Evolutionary conservation across 495 filamentous ascomycete genomes (phyloP).

Genomic region (Podospora tetraspora): DNA sequence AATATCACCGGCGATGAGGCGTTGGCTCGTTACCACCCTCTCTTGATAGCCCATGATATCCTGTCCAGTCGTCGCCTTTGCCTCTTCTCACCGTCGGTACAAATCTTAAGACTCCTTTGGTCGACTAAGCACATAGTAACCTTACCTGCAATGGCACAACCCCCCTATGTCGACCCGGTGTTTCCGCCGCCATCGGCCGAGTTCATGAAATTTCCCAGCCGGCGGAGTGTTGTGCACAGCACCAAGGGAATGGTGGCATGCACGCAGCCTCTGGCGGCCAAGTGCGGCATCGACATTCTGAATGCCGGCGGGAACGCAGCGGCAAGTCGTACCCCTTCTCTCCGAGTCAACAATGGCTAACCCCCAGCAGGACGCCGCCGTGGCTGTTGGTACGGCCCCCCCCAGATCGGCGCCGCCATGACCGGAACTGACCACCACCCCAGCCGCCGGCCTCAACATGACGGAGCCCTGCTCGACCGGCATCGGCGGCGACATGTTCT

Average conservation of each 20-base stretch:
- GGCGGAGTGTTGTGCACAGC: conserved; percentile 88
- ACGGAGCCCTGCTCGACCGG: conserved; percentile 91
- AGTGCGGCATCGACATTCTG: conserved; percentile 78
- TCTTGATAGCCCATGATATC: background rate
- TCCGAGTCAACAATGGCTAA: conserved; percentile 12
- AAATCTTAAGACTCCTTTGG: too few species aligned
- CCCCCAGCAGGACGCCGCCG: conserved; percentile 72
- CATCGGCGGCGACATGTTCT: conserved; percentile 99
- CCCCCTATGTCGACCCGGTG: conserved; percentile 39
- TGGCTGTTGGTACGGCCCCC: conserved; percentile 50
- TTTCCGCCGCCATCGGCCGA: conserved; percentile 58
- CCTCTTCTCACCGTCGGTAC: too few species aligned
- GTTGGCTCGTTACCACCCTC: too few species aligned
- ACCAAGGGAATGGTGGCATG: conserved; percentile 88
- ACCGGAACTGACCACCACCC: background rate
- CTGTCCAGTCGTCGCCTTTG: too few species aligned
- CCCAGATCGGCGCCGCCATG: background rate
- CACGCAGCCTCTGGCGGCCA: conserved; percentile 84
- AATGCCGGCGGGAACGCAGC: conserved; percentile 89
- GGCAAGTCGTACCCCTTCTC: conserved; percentile 42
- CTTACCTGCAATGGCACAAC: background rate
- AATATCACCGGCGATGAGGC: background rate
- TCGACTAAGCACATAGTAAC: too few species aligned
- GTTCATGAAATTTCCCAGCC: conserved; percentile 68
- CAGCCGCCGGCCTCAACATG: conserved; percentile 82